These are phyloP conservation scores for Taxillus chinensis DNA, from an alignment of 164 flowering plant genomes.

Conservation along the genomic window DNA sequence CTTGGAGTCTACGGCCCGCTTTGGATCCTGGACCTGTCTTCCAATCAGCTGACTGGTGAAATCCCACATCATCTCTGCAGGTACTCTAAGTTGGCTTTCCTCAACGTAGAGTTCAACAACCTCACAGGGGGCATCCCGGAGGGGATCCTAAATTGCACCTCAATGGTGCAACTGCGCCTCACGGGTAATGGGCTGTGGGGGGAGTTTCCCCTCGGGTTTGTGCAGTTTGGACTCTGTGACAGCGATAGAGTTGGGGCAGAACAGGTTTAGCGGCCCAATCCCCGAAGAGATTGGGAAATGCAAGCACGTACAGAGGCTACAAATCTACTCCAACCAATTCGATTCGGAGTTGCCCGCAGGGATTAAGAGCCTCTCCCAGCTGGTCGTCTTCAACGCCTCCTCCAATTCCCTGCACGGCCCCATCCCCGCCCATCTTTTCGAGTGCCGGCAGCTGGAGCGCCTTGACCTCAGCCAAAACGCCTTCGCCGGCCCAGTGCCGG, in stretches of 20 bases:
- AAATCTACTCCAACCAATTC: not conserved
- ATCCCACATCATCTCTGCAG: constrained; percentile 1
- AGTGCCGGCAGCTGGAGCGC: not conserved
- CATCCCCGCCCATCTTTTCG: not conserved
- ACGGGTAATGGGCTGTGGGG: not conserved
- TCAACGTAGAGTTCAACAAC: not conserved
- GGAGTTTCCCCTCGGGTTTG: not conserved
- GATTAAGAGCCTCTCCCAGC: not conserved
- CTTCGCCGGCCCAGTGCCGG: not conserved
- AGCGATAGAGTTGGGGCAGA: not conserved
- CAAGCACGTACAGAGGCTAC: not conserved
- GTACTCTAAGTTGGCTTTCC: not conserved
- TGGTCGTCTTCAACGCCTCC: not conserved
- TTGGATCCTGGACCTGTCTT: not conserved
- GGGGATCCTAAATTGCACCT: not conserved
- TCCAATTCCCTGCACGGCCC: not conserved
- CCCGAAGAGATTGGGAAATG: constrained; percentile 1
- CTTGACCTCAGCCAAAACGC: not conserved
- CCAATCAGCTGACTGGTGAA: not conserved
- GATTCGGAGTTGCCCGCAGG: not conserved
- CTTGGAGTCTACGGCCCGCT: not conserved
- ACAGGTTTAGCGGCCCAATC: not conserved
- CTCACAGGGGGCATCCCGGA: not conserved
- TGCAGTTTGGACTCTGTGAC: not conserved
- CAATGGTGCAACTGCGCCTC: not conserved